A percentile compares a stretch with the other conserved stretches of the same genome.
Conservation (phyloP, 495 filamentous ascomycete genomes). For the Neurospora sp. region DNA sequence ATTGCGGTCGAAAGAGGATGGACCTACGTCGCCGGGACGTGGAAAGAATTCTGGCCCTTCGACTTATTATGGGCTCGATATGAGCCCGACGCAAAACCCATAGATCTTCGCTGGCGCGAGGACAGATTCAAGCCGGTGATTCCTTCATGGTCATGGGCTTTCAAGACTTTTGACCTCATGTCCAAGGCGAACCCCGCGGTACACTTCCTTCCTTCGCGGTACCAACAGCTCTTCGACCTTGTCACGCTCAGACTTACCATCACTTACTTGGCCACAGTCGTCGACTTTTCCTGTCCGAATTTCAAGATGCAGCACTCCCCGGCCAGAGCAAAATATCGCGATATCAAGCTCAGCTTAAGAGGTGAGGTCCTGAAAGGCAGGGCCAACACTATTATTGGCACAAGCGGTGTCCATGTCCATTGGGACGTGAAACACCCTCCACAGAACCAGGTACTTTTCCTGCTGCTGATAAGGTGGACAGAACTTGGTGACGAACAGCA, state of each 20-base stretch:
- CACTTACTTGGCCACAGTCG: background rate
- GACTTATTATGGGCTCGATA: background rate
- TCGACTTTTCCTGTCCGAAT: background rate
- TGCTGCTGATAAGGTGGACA: background rate
- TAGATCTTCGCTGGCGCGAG: background rate
- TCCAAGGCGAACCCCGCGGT: background rate
- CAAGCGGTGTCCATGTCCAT: background rate
- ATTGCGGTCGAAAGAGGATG: background rate
- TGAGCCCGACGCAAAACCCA: background rate
- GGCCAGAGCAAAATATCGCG: background rate
- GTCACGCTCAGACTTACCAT: background rate
- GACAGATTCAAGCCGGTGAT: background rate
- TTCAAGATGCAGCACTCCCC: background rate
- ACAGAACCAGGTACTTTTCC: background rate
- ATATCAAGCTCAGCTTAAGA: background rate
- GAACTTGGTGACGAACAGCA: background rate
- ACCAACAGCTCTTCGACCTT: background rate
- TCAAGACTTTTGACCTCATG: background rate
- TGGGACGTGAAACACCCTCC: background rate
- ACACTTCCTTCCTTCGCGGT: background rate
- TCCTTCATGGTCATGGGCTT: background rate
- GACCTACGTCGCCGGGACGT: conserved; percentile 12
- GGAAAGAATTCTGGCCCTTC: conserved; percentile 3
- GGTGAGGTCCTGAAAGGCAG: background rate
- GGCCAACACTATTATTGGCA: background rate